Conservation (phyloP, 75 land plant species). For the Cupressus sempervirens region DNA sequence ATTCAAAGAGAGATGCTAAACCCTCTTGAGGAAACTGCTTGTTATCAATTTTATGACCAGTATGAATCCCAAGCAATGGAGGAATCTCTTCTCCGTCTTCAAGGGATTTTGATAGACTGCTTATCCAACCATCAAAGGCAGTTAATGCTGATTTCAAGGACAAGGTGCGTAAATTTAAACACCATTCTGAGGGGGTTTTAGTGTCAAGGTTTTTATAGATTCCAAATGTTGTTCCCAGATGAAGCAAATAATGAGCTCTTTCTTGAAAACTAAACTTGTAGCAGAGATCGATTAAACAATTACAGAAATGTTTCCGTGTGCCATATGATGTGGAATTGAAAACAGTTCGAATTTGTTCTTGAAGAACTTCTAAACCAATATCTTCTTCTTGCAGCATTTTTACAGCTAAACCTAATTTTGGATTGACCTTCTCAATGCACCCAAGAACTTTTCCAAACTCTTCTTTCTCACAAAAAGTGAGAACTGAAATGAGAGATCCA, state of each 20-base stretch:
- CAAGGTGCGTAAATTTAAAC: constrained; percentile 62
- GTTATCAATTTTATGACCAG: constrained; percentile 62
- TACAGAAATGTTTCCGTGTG: constrained; percentile 72
- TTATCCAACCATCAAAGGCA: constrained; percentile 86
- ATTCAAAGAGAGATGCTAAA: constrained; percentile 42
- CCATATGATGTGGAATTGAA: constrained; percentile 44
- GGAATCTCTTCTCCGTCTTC: constrained; percentile 53
- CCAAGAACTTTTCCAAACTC: constrained; percentile 39
- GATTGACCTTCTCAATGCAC: constrained; percentile 51
- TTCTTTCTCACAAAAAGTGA: constrained; percentile 40
- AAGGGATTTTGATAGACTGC: constrained; percentile 33
- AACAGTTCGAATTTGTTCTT: constrained; percentile 39
- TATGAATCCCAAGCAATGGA: constrained; percentile 43
- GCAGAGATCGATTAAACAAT: constrained; percentile 79
- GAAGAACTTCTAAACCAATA: constrained; percentile 20
- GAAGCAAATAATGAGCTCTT: constrained; percentile 53
- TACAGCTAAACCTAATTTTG: constrained; percentile 42
- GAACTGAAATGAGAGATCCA: constrained; percentile 58
- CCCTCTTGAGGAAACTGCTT: constrained; percentile 37
- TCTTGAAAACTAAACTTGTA: constrained; percentile 40
- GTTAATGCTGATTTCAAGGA: constrained; percentile 82
- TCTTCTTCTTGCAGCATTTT: constrained; percentile 34
- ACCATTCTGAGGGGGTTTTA: constrained; percentile 54
- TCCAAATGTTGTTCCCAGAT: constrained; percentile 47
- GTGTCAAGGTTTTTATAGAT: constrained; percentile 69